Base-by-base conservation (phyloP, 1,139 yeast species). In the Kurtzmaniella quercitrusa region DNA sequence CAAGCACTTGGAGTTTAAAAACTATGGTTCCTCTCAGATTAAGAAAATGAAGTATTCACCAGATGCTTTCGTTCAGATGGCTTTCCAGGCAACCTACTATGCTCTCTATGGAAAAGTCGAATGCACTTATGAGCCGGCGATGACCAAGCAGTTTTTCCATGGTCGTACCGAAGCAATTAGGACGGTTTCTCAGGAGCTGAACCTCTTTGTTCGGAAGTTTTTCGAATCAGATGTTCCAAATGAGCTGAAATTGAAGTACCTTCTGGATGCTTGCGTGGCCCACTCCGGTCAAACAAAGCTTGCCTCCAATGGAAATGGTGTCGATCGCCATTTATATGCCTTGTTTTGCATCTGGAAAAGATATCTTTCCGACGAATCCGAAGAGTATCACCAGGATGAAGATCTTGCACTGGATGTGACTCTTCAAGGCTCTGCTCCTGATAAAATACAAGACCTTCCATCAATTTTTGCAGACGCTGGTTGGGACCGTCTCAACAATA, bases 91-190 rank as follows among this genome's bases (percentile, higher is more conserved):
- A 3, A 89, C 96, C 10, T 90, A 89, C 63, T 90, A 88, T 59
- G 94, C 96, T 0, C 74, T 90, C 43, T 90, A 90, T 60, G 97
- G 97, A 39, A 86, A 86, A 58, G 94, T 89, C 37, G 97, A 89
- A 61, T 87, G 95, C 54, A 88, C 96, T 12, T 90, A 90, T 62
- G 97, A 90, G 65, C 97, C 97, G 2, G 96, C 96, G 11, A 90
- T 90, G 97, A 90, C 96, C 2, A 90, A 90, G 62, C 73, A 73
- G 47, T 90, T 82, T 58, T 76, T 83, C 51, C 96, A 90, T 60
- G 97, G 96, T 14, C 77, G 97, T 59, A 90, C 97, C 0, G 97
- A 90, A 63, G 95, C 96, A 3, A 81, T 90, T 44, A 75, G 96
- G 54, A 78, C 95, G 0, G 96, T 89, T 2, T 81, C 94, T 11